phyloP scores from a whole-genome alignment of 2,329 filamentous ascomycete genomes.

The Aureobasidium namibiae region DNA sequence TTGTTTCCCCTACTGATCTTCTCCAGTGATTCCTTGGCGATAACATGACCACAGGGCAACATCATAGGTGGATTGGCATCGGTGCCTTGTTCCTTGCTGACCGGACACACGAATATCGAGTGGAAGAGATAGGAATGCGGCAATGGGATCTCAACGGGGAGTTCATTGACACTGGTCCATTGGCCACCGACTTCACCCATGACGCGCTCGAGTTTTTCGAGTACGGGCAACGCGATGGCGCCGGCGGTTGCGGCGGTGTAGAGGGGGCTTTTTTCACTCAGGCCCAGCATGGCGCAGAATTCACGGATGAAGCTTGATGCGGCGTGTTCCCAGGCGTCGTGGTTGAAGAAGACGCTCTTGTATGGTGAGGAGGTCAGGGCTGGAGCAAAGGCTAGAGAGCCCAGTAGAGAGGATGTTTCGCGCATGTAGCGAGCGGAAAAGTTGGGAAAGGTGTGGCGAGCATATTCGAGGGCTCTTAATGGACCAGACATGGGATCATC shows the following conservation, averaged over 20 bases:
- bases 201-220: slow-evolving; percentile 80
- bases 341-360: slow-evolving; percentile 63
- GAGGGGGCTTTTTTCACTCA: slow-evolving; percentile 85
- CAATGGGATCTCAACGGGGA: slow-evolving; percentile 64
- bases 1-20: slow-evolving; percentile 64
- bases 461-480: slow-evolving; percentile 65
- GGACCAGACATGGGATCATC: slow-evolving; percentile 44
- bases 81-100: slow-evolving; percentile 92
- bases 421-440: slow-evolving; percentile 68
- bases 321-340: slow-evolving; percentile 72
- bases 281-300: slow-evolving; percentile 83
- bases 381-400: slow-evolving; percentile 68
- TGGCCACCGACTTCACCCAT: slow-evolving; percentile 85
- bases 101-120: slow-evolving; percentile 94
- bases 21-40: slow-evolving; percentile 75
- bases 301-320: slow-evolving; percentile 68
- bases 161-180: slow-evolving; percentile 86
- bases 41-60: slow-evolving; percentile 89
- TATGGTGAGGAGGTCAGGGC: slow-evolving; percentile 76
- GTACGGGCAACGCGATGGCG: slow-evolving; percentile 77
- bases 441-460: slow-evolving; percentile 60
- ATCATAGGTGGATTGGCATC: slow-evolving; percentile 93
- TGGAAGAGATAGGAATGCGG: slow-evolving; percentile 68
- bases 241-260: slow-evolving; percentile 91
- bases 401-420: slow-evolving; percentile 74